These are phyloP conservation scores for Fraxinus sp. DNA, from an alignment of 305 asterid genomes.

Conservation along the genomic window DNA sequence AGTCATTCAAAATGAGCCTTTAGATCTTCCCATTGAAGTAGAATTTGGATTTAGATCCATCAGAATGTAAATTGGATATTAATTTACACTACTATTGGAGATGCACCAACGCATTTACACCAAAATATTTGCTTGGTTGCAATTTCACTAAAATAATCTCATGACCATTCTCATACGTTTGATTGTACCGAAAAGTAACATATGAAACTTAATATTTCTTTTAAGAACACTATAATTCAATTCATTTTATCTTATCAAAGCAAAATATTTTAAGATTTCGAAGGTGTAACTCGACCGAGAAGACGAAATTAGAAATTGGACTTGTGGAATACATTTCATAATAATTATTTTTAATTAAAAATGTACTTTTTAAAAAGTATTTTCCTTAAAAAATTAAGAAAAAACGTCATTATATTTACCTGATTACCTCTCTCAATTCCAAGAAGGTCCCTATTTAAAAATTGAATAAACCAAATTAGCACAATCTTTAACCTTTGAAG, in stretches of 20 bases:
- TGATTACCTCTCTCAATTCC: neutral
- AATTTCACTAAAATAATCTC: neutral
- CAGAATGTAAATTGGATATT: too few relatives aligned
- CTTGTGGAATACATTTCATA: neutral
- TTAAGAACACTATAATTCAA: neutral
- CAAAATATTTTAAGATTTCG: too few relatives aligned
- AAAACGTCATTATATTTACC: neutral
- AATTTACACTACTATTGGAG: too few relatives aligned
- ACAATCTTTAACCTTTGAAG: neutral
- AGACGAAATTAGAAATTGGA: neutral
- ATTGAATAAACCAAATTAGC: neutral
- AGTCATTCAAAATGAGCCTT: too few relatives aligned
- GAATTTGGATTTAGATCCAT: too few relatives aligned
- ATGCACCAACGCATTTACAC: too few relatives aligned
- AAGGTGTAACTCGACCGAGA: too few relatives aligned
- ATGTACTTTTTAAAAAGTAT: neutral
- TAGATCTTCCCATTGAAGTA: too few relatives aligned
- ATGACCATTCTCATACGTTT: neutral
- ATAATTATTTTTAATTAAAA: too few relatives aligned
- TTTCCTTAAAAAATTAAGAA: too few relatives aligned
- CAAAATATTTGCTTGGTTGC: too few relatives aligned
- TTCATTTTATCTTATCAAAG: neutral
- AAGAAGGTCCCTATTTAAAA: neutral
- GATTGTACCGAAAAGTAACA: neutral
- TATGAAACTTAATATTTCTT: too few relatives aligned